A percentile compares a stretch with the other conserved stretches of the same genome.
These are phyloP conservation scores for Beta macrorhiza DNA, from an alignment of 179 eudicot species.

Conservation along the genomic window DNA sequence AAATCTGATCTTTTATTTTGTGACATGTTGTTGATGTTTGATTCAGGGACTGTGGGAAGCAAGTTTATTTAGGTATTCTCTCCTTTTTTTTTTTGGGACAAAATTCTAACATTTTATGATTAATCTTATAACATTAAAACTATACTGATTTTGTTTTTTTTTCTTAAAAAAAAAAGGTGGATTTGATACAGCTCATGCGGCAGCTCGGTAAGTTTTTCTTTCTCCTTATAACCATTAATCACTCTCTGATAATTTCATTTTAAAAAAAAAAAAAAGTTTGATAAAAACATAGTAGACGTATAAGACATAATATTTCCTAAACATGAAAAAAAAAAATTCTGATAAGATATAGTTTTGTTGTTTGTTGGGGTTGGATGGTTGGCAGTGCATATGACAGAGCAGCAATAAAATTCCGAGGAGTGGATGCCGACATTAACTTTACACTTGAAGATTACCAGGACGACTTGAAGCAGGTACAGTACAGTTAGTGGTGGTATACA, in stretches of 20 bases:
- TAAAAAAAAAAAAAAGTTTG: too few relatives aligned
- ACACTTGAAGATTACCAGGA: conserved; percentile 69
- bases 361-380: conserved; percentile 14
- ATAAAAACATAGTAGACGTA: too few relatives aligned
- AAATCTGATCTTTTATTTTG: neutral
- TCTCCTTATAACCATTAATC: neutral
- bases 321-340: too few relatives aligned
- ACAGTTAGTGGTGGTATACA: conserved; percentile 6
- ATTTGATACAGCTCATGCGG: conserved; percentile 96
- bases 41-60: conserved; percentile 94
- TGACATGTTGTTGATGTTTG: conserved; percentile 9
- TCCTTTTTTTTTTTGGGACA: neutral
- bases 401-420: conserved; percentile 84
- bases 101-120: neutral
- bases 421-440: conserved; percentile 87
- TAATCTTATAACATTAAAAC: neutral
- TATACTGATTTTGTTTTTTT: conserved; percentile 11
- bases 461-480: conserved; percentile 70
- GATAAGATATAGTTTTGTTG: too few relatives aligned
- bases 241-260: too few relatives aligned
- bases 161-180: conserved; percentile 53
- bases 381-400: conserved; percentile 94
- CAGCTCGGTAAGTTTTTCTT: conserved; percentile 61
- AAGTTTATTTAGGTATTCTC: conserved; percentile 80
- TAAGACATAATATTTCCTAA: too few relatives aligned